Evolutionary conservation across 805 yeast genomes (phyloP).

Genomic region (Nakazawaea ishiwadae): DNA sequence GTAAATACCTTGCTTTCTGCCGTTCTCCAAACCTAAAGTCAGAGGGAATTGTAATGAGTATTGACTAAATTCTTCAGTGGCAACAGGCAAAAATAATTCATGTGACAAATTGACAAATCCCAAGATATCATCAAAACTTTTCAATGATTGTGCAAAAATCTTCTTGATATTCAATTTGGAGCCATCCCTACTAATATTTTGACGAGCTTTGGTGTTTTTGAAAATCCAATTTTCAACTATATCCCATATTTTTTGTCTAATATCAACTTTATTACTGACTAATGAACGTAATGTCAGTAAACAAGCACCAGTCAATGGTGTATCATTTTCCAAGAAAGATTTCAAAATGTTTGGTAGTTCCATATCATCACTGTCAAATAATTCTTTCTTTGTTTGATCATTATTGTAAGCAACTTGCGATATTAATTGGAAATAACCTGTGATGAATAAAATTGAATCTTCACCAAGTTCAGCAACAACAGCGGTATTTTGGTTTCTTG

Average conservation of each 20-base stretch:
- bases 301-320: slow-evolving; percentile 40
- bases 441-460: slow-evolving; percentile 69
- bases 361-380: slow-evolving; percentile 27
- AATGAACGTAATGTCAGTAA: slow-evolving; percentile 55
- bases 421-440: slow-evolving; percentile 69
- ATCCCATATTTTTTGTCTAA: slow-evolving; percentile 59
- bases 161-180: slow-evolving; percentile 28
- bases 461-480: slow-evolving; percentile 61
- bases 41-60: slow-evolving; percentile 49
- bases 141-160: slow-evolving; percentile 40
- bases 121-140: slow-evolving; percentile 46
- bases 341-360: slow-evolving; percentile 23
- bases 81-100: slow-evolving; percentile 27
- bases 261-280: slow-evolving; percentile 37
- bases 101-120: slow-evolving; percentile 60
- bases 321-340: slow-evolving; percentile 22
- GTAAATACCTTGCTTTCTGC: slow-evolving; percentile 67
- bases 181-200: slow-evolving; percentile 15
- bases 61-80: slow-evolving; percentile 30
- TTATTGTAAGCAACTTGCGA: slow-evolving; percentile 45
- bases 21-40: slow-evolving; percentile 51
- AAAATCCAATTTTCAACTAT: slow-evolving; percentile 68
- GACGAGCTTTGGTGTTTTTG: slow-evolving; percentile 23
- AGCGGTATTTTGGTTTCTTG: not conserved
- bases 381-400: slow-evolving; percentile 25